Evolutionary conservation across 106 monocot genomes (phyloP).

Genomic region (Acorus gramineus): DNA sequence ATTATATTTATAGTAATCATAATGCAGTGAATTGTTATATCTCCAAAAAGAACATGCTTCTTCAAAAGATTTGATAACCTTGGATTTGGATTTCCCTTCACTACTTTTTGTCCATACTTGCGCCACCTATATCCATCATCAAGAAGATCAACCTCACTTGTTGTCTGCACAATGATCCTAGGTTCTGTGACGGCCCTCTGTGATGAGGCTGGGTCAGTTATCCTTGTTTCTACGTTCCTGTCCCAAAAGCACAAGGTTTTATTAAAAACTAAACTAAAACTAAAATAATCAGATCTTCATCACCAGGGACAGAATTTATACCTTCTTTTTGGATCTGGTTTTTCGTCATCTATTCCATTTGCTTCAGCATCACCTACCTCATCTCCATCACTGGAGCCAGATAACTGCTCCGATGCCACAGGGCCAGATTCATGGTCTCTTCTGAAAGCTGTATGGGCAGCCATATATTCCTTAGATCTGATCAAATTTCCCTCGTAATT

Average conservation of each 20-base stretch:
- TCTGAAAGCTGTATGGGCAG: constrained; percentile 1
- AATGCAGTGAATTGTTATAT: neutral
- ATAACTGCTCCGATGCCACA: constrained; percentile 41
- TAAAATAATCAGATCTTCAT: too few relatives aligned
- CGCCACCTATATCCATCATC: constrained; percentile 98
- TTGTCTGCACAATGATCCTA: constrained; percentile 86
- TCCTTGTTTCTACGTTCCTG: constrained; percentile 37
- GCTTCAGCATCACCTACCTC: constrained; percentile 30
- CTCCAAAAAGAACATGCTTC: neutral
- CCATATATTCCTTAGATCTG: neutral
- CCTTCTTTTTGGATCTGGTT: constrained; percentile 52
- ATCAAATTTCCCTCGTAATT: constrained; percentile 6
- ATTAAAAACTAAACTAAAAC: neutral
- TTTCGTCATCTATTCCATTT: constrained; percentile 30
- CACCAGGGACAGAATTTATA: neutral
- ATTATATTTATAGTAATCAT: neutral
- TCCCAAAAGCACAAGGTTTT: constrained; percentile 3
- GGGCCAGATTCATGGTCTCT: constrained; percentile 23
- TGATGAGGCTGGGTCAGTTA: constrained; percentile 24
- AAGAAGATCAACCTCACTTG: constrained; percentile 82
- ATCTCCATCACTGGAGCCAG: constrained; percentile 65
- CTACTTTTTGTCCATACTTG: constrained; percentile 95
- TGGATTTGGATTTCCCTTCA: constrained; percentile 80
- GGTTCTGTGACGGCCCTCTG: constrained; percentile 56
- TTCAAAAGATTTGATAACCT: constrained; percentile 28